Percentiles rank a stretch among this genome's conserved stretches.
These are phyloP conservation scores for Cryptosporidium baileyi DNA, from an alignment of 169 alveolate species.

Conservation along the genomic window DNA sequence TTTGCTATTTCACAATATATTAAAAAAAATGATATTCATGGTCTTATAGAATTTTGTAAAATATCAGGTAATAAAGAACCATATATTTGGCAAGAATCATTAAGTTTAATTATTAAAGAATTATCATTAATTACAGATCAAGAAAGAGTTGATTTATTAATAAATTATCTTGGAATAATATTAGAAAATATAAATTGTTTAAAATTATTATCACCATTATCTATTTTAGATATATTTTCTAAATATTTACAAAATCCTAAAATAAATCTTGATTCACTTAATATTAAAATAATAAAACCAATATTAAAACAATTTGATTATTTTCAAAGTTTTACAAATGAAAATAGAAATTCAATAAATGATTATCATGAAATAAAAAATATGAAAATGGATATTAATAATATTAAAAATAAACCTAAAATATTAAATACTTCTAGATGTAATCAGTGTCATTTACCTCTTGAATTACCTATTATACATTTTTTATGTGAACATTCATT, in stretches of 20 bases:
- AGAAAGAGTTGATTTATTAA: neutral
- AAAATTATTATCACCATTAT: slow-evolving; percentile 38
- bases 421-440: slow-evolving; percentile 31
- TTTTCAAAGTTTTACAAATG: neutral
- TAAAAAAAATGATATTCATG: slow-evolving; percentile 17
- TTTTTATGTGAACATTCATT: slow-evolving; percentile 64
- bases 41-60: slow-evolving; percentile 50
- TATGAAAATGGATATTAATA: slow-evolving; percentile 34
- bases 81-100: slow-evolving; percentile 45
- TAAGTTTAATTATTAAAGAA: slow-evolving; percentile 8
- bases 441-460: slow-evolving; percentile 53
- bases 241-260: neutral
- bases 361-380: slow-evolving; percentile 9
- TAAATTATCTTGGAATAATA: neutral
- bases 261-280: neutral
- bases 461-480: slow-evolving; percentile 46
- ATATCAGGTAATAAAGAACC: slow-evolving; percentile 47
- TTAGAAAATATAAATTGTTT: slow-evolving; percentile 1
- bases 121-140: neutral
- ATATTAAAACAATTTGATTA: neutral
- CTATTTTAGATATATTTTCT: slow-evolving; percentile 57
- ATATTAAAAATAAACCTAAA: slow-evolving; percentile 6
- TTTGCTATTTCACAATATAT: slow-evolving; percentile 37
- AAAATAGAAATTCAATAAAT: slow-evolving; percentile 14
- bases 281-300: slow-evolving; percentile 7